A percentile compares a stretch with the other conserved stretches of the same genome.
Evolutionary conservation across 805 yeast species (phyloP).

Genomic region (Candida railenensis): DNA sequence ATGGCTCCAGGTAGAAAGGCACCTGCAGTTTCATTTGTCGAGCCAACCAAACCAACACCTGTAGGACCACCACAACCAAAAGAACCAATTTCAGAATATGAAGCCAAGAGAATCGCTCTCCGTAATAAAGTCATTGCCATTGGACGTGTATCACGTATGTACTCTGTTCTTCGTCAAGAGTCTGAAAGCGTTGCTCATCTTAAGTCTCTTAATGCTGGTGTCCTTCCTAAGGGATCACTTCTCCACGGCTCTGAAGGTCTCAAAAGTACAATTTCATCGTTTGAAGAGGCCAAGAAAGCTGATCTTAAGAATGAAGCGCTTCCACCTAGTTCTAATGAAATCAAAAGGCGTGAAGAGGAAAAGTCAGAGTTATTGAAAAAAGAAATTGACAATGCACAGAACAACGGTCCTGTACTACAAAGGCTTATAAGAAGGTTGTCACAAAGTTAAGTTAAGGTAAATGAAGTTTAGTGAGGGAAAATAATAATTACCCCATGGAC

Average conservation of each 20-base stretch:
- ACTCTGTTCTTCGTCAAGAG: slow-evolving; percentile 82
- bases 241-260: slow-evolving; percentile 82
- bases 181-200: slow-evolving; percentile 81
- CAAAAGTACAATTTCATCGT: slow-evolving; percentile 62
- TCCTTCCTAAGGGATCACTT: slow-evolving; percentile 81
- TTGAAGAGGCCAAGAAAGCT: slow-evolving; percentile 79
- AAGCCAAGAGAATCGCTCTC: slow-evolving; percentile 49
- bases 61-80: slow-evolving; percentile 8
- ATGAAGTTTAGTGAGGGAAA: neutral
- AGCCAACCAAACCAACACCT: slow-evolving; percentile 5
- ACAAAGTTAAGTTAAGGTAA: slow-evolving; percentile 4
- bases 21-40: neutral
- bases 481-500: too few species aligned
- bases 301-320: slow-evolving; percentile 83
- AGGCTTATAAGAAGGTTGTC: slow-evolving; percentile 38
- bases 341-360: slow-evolving; percentile 43
- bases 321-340: slow-evolving; percentile 76
- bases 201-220: slow-evolving; percentile 71
- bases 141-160: slow-evolving; percentile 95
- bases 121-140: slow-evolving; percentile 91
- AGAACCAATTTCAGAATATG: slow-evolving; percentile 15
- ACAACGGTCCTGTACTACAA: slow-evolving; percentile 37
- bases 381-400: slow-evolving; percentile 29
- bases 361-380: slow-evolving; percentile 42
- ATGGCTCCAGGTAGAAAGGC: slow-evolving; percentile 5